A percentile compares a stretch with the other conserved stretches of the same genome.
These are phyloP conservation scores for Volvariella surrecta DNA, from an alignment of 1,284 basidiomycete genomes.

Conservation along the genomic window DNA sequence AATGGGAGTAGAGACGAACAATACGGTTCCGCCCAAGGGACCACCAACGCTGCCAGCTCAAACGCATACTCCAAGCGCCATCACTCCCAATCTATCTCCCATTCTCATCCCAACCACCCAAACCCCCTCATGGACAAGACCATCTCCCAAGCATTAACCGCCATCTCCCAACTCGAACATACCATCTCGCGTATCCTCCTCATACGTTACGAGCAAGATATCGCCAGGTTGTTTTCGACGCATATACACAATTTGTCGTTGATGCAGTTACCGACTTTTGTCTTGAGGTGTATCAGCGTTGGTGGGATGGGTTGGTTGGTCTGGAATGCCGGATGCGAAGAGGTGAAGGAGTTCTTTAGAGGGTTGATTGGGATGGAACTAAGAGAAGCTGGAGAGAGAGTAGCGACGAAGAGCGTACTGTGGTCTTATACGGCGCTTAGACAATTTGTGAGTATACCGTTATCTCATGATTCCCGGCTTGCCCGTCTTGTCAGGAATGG, in stretches of 20 bases:
- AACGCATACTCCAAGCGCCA: slow-evolving; percentile 17
- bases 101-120: slow-evolving; percentile 10
- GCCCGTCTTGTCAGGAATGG: background rate
- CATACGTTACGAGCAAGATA: slow-evolving; percentile 60
- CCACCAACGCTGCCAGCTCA: slow-evolving; percentile 19
- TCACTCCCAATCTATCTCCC: slow-evolving; percentile 2
- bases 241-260: slow-evolving; percentile 54
- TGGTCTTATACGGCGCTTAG: slow-evolving; percentile 69
- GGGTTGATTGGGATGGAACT: slow-evolving; percentile 62
- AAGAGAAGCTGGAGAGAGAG: slow-evolving; percentile 61
- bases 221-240: slow-evolving; percentile 60
- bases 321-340: slow-evolving; percentile 53
- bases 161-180: slow-evolving; percentile 53
- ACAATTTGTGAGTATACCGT: slow-evolving; percentile 47
- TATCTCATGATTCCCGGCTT: slow-evolving; percentile 1
- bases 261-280: slow-evolving; percentile 53
- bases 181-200: slow-evolving; percentile 55
- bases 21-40: slow-evolving; percentile 21
- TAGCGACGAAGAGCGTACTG: slow-evolving; percentile 66
- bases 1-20: slow-evolving; percentile 19
- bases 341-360: slow-evolving; percentile 64
- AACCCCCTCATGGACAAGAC: slow-evolving; percentile 42
- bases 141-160: slow-evolving; percentile 42
- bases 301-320: slow-evolving; percentile 59
- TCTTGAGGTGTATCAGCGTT: slow-evolving; percentile 50